Evolutionary conservation across 1,284 basidiomycete species (phyloP).

Genomic region (Phylloporus sp.): DNA sequence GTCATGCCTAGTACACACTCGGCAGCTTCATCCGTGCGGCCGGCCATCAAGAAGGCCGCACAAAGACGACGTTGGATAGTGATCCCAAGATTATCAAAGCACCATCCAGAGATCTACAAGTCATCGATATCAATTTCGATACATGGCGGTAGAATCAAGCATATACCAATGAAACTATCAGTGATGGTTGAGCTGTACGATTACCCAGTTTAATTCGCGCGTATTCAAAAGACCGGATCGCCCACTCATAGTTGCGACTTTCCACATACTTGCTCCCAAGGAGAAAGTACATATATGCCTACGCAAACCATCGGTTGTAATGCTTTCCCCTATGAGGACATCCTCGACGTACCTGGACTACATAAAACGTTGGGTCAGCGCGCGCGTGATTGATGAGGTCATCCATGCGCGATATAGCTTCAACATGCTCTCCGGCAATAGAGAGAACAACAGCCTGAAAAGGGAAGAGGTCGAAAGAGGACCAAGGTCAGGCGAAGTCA

Average conservation of each 20-base stretch:
- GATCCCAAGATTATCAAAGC: not conserved
- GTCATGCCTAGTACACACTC: no score
- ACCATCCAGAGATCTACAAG: constrained; percentile 1
- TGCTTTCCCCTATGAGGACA: no score
- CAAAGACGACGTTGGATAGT: no score
- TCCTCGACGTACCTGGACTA: no score
- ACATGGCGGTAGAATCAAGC: not conserved
- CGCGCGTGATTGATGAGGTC: no score
- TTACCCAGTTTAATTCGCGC: not conserved
- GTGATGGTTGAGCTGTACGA: not conserved
- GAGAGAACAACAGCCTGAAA: not conserved
- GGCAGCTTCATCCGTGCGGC: no score
- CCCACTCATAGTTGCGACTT: not conserved
- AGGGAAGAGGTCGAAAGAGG: not conserved
- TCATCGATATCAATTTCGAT: not conserved
- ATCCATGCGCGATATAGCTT: no score
- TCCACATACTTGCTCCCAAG: not conserved
- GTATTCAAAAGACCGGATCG: not conserved
- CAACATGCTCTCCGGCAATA: no score
- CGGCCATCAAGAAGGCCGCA: no score
- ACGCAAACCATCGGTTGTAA: no score
- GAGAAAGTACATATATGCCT: not conserved
- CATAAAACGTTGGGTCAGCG: no score
- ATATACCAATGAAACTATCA: not conserved
- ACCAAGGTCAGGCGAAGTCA: not conserved